Evolutionary conservation across 768 basidiomycete genomes (phyloP).

Genomic region (Tremella mesenterica): DNA sequence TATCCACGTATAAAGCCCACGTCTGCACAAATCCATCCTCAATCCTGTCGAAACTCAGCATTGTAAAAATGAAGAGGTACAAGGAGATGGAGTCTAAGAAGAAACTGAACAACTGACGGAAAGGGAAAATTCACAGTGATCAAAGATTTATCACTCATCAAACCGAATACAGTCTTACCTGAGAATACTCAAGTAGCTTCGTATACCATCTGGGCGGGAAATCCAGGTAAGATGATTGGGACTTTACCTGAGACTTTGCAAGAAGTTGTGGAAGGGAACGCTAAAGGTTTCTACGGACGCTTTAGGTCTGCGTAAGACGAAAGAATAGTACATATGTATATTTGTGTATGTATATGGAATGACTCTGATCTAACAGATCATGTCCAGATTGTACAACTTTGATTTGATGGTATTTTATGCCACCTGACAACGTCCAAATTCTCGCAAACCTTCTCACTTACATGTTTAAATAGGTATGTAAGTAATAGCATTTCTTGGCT

Average conservation of each 20-base stretch:
- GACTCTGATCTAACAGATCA: too few species aligned
- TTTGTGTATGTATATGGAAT: too few species aligned
- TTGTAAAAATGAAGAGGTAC: background rate
- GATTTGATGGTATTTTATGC: too few species aligned
- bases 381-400: too few species aligned
- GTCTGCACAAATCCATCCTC: background rate
- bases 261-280: constrained; percentile 75
- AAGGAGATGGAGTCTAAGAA: background rate
- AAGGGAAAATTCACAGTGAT: constrained; percentile 95
- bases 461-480: too few species aligned
- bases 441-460: too few species aligned
- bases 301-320: constrained; percentile 54
- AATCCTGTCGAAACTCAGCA: background rate
- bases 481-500: too few species aligned
- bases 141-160: constrained; percentile 85
- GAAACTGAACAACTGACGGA: too few species aligned
- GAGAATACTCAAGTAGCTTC: constrained; percentile 89
- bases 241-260: constrained; percentile 90
- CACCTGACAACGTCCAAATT: too few species aligned
- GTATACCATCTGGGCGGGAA: constrained; percentile 72
- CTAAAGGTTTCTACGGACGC: constrained; percentile 74
- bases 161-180: constrained; percentile 80
- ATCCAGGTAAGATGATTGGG: constrained; percentile 76
- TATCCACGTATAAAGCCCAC: too few species aligned
- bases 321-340: too few species aligned